These are phyloP conservation scores for Onygena corvina DNA, from an alignment of 2,329 filamentous ascomycete genomes.

Conservation along the genomic window DNA sequence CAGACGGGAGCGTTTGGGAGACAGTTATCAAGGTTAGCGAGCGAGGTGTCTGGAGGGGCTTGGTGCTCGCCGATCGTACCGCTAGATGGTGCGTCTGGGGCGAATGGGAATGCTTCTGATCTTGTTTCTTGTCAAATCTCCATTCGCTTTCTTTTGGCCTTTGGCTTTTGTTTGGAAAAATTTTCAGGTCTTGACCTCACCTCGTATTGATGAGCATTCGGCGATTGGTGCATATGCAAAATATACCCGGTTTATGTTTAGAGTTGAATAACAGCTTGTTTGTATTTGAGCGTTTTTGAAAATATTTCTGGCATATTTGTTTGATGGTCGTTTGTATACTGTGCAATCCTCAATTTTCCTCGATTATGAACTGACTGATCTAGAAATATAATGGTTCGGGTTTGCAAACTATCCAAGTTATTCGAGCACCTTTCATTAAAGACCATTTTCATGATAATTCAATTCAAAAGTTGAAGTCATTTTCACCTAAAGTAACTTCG, in stretches of 20 bases:
- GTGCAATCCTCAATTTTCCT: too few relatives aligned
- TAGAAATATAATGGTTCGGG: too few relatives aligned
- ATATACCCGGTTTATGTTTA: conserved; percentile 7
- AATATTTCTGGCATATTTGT: conserved; percentile 4
- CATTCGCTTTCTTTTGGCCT: neutral
- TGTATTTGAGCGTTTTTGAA: conserved; percentile 4
- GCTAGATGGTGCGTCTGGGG: conserved; percentile 59
- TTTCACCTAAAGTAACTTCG: too few relatives aligned
- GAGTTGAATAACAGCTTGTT: neutral
- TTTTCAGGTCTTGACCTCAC: conserved; percentile 4
- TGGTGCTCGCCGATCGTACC: conserved; percentile 53
- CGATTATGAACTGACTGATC: too few relatives aligned
- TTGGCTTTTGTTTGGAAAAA: conserved; percentile 3
- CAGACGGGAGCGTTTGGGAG: conserved; percentile 50
- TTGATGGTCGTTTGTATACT: neutral
- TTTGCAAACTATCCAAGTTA: too few relatives aligned
- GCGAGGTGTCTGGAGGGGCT: conserved; percentile 49
- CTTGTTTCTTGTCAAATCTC: neutral
- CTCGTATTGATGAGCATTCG: neutral
- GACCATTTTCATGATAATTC: too few relatives aligned
- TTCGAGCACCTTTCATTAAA: neutral
- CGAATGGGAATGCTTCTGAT: conserved; percentile 50
- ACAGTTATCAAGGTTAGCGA: conserved; percentile 57
- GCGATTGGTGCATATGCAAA: conserved; percentile 9
- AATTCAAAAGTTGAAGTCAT: too few relatives aligned